These are phyloP conservation scores for Aspergillus bridgeri DNA, from an alignment of 495 filamentous ascomycete genomes.

Conservation along the genomic window DNA sequence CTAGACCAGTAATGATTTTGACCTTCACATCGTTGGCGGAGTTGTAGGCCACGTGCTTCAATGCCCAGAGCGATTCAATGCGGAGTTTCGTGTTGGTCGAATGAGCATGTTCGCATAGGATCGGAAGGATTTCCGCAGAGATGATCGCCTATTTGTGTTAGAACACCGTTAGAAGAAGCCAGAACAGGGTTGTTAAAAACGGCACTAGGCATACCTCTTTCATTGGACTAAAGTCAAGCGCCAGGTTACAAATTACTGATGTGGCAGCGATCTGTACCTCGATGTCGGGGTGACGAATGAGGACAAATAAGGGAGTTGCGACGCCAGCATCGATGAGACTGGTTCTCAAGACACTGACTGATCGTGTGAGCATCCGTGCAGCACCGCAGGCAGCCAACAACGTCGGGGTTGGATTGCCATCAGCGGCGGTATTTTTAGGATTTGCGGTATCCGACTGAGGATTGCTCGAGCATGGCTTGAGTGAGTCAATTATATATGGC, in stretches of 20 bases:
- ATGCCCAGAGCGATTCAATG: conserved; percentile 82
- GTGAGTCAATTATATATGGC: conserved; percentile 76
- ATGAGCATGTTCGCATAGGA: conserved; percentile 80
- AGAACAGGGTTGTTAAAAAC: background rate
- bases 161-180: conserved; percentile 5
- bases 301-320: conserved; percentile 70
- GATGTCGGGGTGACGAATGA: conserved; percentile 71
- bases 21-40: conserved; percentile 68
- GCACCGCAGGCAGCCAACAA: conserved; percentile 83
- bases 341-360: conserved; percentile 78
- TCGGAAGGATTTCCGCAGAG: conserved; percentile 69
- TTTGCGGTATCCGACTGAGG: conserved; percentile 28
- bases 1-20: conserved; percentile 70
- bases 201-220: conserved; percentile 57
- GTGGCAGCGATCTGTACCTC: conserved; percentile 86
- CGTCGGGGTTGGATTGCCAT: conserved; percentile 57
- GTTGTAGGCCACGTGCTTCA: conserved; percentile 79
- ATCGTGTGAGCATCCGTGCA: conserved; percentile 73
- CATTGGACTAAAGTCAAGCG: conserved; percentile 87
- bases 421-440: conserved; percentile 36
- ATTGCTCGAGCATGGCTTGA: conserved; percentile 55
- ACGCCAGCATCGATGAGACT: conserved; percentile 82
- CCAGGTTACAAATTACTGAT: conserved; percentile 74
- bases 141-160: conserved; percentile 59
- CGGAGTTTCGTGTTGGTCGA: conserved; percentile 68